phyloP scores from a whole-genome alignment of 768 basidiomycete species.

The Agaricus blazei region DNA sequence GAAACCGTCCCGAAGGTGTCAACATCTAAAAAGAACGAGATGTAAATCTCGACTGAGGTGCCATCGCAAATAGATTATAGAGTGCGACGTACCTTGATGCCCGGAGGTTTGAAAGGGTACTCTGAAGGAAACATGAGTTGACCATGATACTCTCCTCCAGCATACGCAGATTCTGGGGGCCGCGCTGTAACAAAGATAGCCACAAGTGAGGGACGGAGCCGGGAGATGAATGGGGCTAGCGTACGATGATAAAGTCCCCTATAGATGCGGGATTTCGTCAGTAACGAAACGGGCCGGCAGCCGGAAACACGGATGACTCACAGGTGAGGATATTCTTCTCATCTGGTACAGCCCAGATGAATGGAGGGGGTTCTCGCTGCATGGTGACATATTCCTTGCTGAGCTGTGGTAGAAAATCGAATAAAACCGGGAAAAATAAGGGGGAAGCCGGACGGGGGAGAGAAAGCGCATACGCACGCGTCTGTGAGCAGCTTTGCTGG shows the following conservation, averaged over 20 bases:
- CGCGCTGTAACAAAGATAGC: slow-evolving; percentile 51
- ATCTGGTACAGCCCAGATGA: slow-evolving; percentile 92
- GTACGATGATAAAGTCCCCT: slow-evolving; percentile 96
- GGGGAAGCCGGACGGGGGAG: background rate
- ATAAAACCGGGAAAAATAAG: background rate
- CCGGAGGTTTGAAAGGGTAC: slow-evolving; percentile 96
- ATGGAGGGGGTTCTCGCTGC: slow-evolving; percentile 93
- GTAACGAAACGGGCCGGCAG: background rate
- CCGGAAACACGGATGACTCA: slow-evolving; percentile 34
- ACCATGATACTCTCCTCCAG: slow-evolving; percentile 92
- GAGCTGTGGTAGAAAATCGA: slow-evolving; percentile 38
- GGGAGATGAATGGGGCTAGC: slow-evolving; percentile 17
- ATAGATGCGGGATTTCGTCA: slow-evolving; percentile 2
- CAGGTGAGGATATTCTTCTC: slow-evolving; percentile 97
- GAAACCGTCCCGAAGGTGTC: slow-evolving; percentile 87
- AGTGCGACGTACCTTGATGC: slow-evolving; percentile 70
- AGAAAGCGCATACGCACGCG: slow-evolving; percentile 42
- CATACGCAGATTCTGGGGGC: slow-evolving; percentile 92
- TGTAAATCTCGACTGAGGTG: slow-evolving; percentile 2
- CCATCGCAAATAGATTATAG: background rate
- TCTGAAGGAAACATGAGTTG: slow-evolving; percentile 89
- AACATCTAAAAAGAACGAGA: slow-evolving; percentile 57
- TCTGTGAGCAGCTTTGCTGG: slow-evolving; percentile 83
- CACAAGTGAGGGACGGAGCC: slow-evolving; percentile 11
- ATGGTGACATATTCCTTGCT: slow-evolving; percentile 87